Evolutionary conservation across 805 yeast genomes (phyloP), one percentile per base, ranked within the genome.

Genomic region (Maudiozyma bulderi): DNA sequence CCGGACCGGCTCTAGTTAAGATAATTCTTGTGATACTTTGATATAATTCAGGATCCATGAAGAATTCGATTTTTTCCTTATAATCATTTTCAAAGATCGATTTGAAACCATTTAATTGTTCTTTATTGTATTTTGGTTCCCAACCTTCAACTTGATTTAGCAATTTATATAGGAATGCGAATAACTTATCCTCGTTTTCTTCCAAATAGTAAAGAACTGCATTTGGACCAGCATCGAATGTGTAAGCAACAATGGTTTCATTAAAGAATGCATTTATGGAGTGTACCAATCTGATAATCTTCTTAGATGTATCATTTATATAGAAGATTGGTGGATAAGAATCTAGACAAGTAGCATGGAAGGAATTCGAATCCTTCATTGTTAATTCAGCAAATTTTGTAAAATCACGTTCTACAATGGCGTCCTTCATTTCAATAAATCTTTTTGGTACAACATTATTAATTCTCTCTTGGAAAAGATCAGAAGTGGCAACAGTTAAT

Each of bases 181-280:
- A 75, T 6, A 93, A 81, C 53, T 72, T 74, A n/a, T 69, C 58
- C 68, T 89, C 96, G 68, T 91, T 78, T 60, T 81, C 73, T 55
- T 76, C 77, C 63, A 83, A 81, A 65, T 93, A 93, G 71, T 93
- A 93, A 52, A 93, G 77, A 43, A 93, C 99, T 20, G 97, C 96
- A 69, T 93, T 93, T 68, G 99, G 99, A 64, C 99, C 99, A 33
- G 99, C 99, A 68, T 93, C 99, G 62, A 85, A 93, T 1, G 99
- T 93, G 69, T 93, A 93, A 38, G 98, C 98, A 10, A 96, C 99
- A 48, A 91, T 75, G 10, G 76, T 75, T 60, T 77, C 73, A 26
- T 59, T 57, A 52, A 67, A 70, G 51, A 66, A 67, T 54, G 76
- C 82, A 63, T 93, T 93, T 64, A 93, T 78, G 48, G 74, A 71